These are phyloP conservation scores for Magnolia sinica DNA, from an alignment of 164 flowering plant genomes.

Conservation along the genomic window DNA sequence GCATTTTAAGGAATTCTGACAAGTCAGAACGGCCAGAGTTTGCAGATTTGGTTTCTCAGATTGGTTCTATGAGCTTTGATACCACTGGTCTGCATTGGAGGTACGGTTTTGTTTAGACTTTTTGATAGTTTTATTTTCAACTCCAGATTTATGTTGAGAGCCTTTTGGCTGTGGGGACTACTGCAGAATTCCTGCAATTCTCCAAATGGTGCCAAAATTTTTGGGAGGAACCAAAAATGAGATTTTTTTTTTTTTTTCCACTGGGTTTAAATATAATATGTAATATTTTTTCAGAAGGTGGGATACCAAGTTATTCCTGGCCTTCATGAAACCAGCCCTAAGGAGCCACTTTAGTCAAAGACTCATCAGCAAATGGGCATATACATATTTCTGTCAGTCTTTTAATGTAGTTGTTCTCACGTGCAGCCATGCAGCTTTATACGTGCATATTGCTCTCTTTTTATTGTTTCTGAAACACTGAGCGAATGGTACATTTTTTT, in stretches of 20 bases:
- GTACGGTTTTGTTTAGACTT: conserved; percentile 32
- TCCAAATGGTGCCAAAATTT: background rate
- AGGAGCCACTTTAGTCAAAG: background rate
- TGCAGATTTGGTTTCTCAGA: conserved; percentile 72
- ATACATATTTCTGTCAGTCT: background rate
- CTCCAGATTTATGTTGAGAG: background rate
- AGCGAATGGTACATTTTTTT: background rate
- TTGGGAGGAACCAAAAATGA: background rate
- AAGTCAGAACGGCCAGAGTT: conserved; percentile 50
- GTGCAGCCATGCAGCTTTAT: background rate
- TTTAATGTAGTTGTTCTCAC: background rate
- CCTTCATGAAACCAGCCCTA: too few species aligned
- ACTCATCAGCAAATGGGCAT: background rate
- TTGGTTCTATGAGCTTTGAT: conserved; percentile 80
- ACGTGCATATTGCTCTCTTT: background rate
- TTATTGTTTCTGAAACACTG: background rate
- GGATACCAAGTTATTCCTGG: too few species aligned
- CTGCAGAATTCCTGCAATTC: background rate
- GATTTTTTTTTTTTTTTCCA: background rate
- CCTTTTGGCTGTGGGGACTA: background rate
- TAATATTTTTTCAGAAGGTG: background rate
- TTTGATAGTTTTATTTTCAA: background rate
- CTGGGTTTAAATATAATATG: background rate
- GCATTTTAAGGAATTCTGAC: conserved; percentile 44
- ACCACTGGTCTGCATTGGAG: conserved; percentile 87